Evolutionary conservation across 139 green algal species (phyloP), one percentile per base, ranked within the genome.

Genomic region (Picocystis salinarum): DNA sequence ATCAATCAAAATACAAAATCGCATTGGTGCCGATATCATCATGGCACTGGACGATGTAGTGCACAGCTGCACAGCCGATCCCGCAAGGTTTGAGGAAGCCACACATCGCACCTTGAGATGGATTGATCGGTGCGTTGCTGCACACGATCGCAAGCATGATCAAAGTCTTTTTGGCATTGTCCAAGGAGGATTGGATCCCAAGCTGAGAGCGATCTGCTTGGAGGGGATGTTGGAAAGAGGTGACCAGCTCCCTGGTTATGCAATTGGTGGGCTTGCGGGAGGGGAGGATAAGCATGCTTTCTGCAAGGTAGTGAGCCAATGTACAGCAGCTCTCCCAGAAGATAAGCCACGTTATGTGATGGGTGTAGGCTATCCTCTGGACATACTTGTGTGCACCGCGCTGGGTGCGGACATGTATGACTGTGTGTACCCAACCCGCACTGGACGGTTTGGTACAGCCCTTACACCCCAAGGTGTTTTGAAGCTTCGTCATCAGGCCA

Each of bases 41-140:
- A 95, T 93, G 83, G 75, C 79, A 13, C 61, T 96, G 22, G 86
- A 96, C 49, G 86, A 96, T 53, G 86, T 96, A 6, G 86, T 96
- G 44, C 74, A 71, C 10, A 52, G 46, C 45, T 60, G 39, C 29
- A 28, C 59, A 17, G 40, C 37, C 12, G 65, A 81, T 36, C 36
- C 42, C 1, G 50, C 46, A 1, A 70, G 86, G 3, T 93, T 95
- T 45, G 61, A 77, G 48, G 83, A 96, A 58, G 86, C 86, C 6
- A 93, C 79, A 0, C 59, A 91, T 56, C 67, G 86, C 31, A 44
- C 36, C 18, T 74, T 69, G 5, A 61, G 85, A 5, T 96, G 86
- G 86, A 74, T 96, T 25, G 85, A 96, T 52, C 75, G 86, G 28
- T 96, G 86, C 74, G 85, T 96, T 23, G 40, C 54, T 6, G 85